Base-by-base conservation (phyloP, 2,329 filamentous ascomycete genomes). In the Microdochium nivale region DNA sequence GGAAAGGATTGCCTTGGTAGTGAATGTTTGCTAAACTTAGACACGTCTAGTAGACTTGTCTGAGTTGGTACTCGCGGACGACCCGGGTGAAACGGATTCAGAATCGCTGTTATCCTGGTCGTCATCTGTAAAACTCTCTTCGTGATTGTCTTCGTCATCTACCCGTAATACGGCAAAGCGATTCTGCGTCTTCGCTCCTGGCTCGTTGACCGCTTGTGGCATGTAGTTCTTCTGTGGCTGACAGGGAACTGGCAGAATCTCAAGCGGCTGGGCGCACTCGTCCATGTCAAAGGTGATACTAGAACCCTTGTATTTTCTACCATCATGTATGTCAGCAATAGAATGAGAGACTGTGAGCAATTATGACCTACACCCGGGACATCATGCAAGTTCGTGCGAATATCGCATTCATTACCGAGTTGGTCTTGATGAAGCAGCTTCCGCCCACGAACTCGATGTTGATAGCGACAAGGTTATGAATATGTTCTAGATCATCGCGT, bases 341-440 rank as follows among this genome's bases (percentile, higher is more conserved):
- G 30, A 11, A 51, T 49, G 57, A 48, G 49, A 35, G 55, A 54
- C 47, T 13, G 37, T 14, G 9, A 21, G 2, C 14, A 30, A 2
- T 21, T 16, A 23, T 44, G 24, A 68, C 76, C 62, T 64, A 80
- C 77, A 58, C 56, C 51, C 75, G 71, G 56, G 77, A 82, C 79
- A 86, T 84, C 85, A 95, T 87, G 69, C 88, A 94, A 10, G 80
- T 87, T 19, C 81, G 79, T 9, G 88, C 88, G 66, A 85, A 88
- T 50, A 89, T 76, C 11, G 88, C 86, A 55, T 86, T 84, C 60
- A 86, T 78, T 10, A 95, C 77, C 0, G 88, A 90, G 65, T 91
- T 95, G 8, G 85, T 88, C 51, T 80, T 83, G 56, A 95, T 81
- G 64, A 80, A 80, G 53, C 79, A 86, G 64, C 83, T 79, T 3